Base-by-base conservation (phyloP, 2,329 filamentous ascomycete genomes). In the Lachnellula occidentalis region DNA sequence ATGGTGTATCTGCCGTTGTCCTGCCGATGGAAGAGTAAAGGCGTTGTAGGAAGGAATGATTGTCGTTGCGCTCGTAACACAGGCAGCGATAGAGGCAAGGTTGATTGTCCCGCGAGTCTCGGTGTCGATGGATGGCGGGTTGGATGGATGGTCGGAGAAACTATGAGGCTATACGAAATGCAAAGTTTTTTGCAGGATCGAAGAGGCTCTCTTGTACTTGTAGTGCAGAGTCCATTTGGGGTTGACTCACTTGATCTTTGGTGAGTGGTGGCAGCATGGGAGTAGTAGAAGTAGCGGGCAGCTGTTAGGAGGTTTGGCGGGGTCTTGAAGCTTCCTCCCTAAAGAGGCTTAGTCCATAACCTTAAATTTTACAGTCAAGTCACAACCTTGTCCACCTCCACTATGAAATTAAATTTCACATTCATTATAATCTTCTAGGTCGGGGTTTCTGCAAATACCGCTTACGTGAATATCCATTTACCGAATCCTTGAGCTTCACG, bases 1-100 rank as follows among this genome's bases (percentile, higher is more conserved):
- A 90, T 90, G 57, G 69, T 79, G 60, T 24, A 34, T 9, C 46
- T 41, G 37, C 6, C 39, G 36, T 24, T 43, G 45, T 27, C 27
- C 27, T 31, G 4, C 27, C 27, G 27, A 31, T 8, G 9, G 12
- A 31, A 31, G 27, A 31, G 27, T 31, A 31, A 9, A 12, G 8
- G 4, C 27, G 27, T 11, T 9, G 27, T 12, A 31, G 9, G 27
- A 31, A 12, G 8, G 27, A 31, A 31, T 11, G 27, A 31, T 31
- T 31, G 27, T 31, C 27, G 27, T 31, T 31, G 27, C 27, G 27
- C 27, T 31, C 27, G 27, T 31, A 11, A 31, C 9, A 31, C 27
- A 31, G 22, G 36, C 31, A 50, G 34, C 27, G 24, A 15, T 17
- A 42, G 47, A 45, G 14, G 19, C 34, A 34, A 45, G 41, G 21